Percentiles rank a stretch among this genome's conserved stretches.
These are phyloP conservation scores for Pleurotus djamor DNA, from an alignment of 768 basidiomycete genomes.

Conservation along the genomic window DNA sequence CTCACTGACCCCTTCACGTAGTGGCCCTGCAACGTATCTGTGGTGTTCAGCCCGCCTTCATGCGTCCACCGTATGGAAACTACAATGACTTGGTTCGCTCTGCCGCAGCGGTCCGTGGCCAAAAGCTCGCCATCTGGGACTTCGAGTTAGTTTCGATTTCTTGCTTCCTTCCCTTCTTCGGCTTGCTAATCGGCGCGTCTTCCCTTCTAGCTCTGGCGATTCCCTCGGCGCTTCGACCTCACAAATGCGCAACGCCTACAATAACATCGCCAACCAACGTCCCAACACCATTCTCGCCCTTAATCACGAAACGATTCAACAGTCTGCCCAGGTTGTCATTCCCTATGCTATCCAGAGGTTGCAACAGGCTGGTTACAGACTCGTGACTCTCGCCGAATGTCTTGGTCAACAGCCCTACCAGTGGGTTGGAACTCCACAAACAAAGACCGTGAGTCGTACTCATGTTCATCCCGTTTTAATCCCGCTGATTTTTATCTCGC, in stretches of 20 bases:
- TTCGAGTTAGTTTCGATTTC: slow-evolving; percentile 16
- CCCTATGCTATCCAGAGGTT: slow-evolving; percentile 36
- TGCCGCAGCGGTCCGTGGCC: slow-evolving; percentile 25
- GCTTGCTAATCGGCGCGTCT: neutral
- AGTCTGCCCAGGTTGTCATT: slow-evolving; percentile 23
- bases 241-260: slow-evolving; percentile 26
- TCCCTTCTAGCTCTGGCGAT: slow-evolving; percentile 30
- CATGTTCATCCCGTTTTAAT: neutral
- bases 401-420: slow-evolving; percentile 35
- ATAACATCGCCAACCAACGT: slow-evolving; percentile 19
- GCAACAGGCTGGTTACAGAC: slow-evolving; percentile 34
- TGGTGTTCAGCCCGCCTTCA: slow-evolving; percentile 33
- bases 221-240: slow-evolving; percentile 25
- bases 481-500: too few species aligned
- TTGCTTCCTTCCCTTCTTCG: neutral
- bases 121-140: slow-evolving; percentile 32
- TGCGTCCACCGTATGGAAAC: slow-evolving; percentile 41
- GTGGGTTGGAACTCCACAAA: slow-evolving; percentile 23
- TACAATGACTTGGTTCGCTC: slow-evolving; percentile 37
- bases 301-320: slow-evolving; percentile 33
- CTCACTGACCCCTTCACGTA: slow-evolving; percentile 6
- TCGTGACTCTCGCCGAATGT: slow-evolving; percentile 43
- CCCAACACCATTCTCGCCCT: slow-evolving; percentile 34
- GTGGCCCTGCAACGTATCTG: slow-evolving; percentile 30
- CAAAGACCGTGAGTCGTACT: slow-evolving; percentile 3